Conservation (phyloP, 1,284 basidiomycete genomes). For the Ganoderma leucocontextum region DNA sequence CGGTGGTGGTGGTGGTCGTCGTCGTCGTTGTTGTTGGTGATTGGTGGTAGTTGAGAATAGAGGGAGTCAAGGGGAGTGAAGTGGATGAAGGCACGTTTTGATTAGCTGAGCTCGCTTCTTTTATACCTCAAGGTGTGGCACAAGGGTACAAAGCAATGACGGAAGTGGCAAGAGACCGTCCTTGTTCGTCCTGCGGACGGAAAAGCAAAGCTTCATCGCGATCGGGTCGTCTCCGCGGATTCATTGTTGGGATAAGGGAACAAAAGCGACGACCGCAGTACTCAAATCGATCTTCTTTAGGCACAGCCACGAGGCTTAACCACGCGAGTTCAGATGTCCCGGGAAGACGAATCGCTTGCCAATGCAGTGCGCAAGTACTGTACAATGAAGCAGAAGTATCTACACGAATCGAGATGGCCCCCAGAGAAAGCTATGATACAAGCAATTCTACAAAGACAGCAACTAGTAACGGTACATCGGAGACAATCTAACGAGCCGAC, state of each 20-base stretch:
- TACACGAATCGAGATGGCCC: neutral
- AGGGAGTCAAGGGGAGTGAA: neutral
- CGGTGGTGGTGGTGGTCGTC: neutral
- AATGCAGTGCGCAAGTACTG: neutral
- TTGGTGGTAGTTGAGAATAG: neutral
- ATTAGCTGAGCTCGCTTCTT: neutral
- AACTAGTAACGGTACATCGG: slow-evolving; percentile 4
- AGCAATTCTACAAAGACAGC: slow-evolving; percentile 6
- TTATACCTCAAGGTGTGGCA: neutral
- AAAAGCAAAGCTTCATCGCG: too few relatives aligned
- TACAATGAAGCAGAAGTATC: neutral
- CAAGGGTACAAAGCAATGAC: neutral
- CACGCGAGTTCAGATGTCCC: neutral
- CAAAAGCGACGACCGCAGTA: neutral
- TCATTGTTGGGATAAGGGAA: neutral
- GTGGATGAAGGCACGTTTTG: neutral
- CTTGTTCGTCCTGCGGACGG: neutral
- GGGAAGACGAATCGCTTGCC: neutral
- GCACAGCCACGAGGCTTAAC: slow-evolving; percentile 21
- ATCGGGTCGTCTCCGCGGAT: neutral
- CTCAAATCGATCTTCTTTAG: neutral
- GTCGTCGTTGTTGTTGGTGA: neutral
- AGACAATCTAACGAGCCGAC: neutral
- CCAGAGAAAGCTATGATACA: slow-evolving; percentile 12
- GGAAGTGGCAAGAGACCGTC: neutral